Evolutionary conservation across 306 rosid species (phyloP).

Genomic region (Crotalaria pallida): DNA sequence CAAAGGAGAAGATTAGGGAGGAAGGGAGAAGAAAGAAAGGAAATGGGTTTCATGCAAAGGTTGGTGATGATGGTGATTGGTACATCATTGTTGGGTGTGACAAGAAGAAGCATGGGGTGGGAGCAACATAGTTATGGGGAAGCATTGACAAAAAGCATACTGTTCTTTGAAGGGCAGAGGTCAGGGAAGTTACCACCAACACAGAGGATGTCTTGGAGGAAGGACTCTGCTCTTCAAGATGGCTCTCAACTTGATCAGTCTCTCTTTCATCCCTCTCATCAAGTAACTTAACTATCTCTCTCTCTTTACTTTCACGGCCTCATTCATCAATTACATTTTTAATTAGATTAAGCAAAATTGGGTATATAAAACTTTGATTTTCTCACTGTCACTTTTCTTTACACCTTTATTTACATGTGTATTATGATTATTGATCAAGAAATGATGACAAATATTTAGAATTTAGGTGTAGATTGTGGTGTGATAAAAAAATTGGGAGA

Average conservation of each 20-base stretch:
- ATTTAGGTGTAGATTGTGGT: too few relatives aligned
- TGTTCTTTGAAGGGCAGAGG: constrained; percentile 58
- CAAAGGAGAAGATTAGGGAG: background rate
- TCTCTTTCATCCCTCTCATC: background rate
- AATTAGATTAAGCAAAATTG: background rate
- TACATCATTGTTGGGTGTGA: background rate
- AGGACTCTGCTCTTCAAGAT: constrained; percentile 42
- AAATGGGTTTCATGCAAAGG: constrained; percentile 3
- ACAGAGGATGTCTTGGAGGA: constrained; percentile 54
- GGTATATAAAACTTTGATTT: background rate
- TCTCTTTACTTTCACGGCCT: background rate
- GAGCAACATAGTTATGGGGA: constrained; percentile 34
- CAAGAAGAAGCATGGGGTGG: background rate
- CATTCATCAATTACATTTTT: background rate
- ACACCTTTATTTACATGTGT: too few relatives aligned
- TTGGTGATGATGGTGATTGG: background rate
- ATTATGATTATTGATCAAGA: too few relatives aligned
- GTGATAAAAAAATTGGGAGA: too few relatives aligned
- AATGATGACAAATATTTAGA: too few relatives aligned
- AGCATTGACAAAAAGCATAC: constrained; percentile 45
- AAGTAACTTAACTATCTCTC: background rate
- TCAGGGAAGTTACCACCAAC: constrained; percentile 46
- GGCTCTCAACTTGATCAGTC: constrained; percentile 26
- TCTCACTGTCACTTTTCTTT: too few relatives aligned
- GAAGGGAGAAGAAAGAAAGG: background rate